A percentile compares a stretch with the other conserved stretches of the same genome.
Evolutionary conservation across 495 filamentous ascomycete species (phyloP).

Genomic region (Penicillium pancosmium): DNA sequence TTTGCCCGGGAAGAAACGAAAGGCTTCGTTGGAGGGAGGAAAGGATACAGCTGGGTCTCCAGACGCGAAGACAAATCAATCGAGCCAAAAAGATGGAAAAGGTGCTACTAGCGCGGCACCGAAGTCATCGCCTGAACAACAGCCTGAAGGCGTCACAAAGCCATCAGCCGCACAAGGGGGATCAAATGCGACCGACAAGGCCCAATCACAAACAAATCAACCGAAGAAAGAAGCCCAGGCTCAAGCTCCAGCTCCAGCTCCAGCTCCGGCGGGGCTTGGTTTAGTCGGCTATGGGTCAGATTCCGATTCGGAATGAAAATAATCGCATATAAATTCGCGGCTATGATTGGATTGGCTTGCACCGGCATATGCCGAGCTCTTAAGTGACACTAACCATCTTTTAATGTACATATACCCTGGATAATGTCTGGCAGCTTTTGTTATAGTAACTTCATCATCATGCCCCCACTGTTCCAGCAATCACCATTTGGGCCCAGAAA

Average conservation of each 20-base stretch:
- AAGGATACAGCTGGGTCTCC: not conserved
- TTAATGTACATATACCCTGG: not conserved
- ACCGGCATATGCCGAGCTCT: not conserved
- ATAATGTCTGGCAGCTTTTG: not conserved
- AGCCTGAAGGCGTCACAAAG: not conserved
- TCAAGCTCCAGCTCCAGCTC: constrained; percentile 14
- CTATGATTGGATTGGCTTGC: not conserved
- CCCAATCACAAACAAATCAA: constrained; percentile 7
- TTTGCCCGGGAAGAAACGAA: constrained; percentile 62
- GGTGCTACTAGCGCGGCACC: not conserved
- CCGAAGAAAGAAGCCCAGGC: constrained; percentile 18
- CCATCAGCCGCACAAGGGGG: not conserved
- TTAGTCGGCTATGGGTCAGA: constrained; percentile 46
- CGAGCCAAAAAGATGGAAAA: not conserved
- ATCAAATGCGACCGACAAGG: not conserved
- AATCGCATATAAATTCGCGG: not conserved
- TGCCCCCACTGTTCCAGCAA: constrained; percentile 16
- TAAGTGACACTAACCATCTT: not conserved
- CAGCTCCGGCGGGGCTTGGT: constrained; percentile 11
- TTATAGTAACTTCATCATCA: constrained; percentile 2
- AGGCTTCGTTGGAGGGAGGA: constrained; percentile 35
- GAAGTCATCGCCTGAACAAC: not conserved
- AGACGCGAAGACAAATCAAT: not conserved
- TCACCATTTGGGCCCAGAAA: constrained; percentile 22
- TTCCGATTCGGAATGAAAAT: constrained; percentile 40